A percentile compares a stretch with the other conserved stretches of the same genome.
Conservation (phyloP, 2,329 filamentous ascomycete species). For the Sclerotinia minor region DNA sequence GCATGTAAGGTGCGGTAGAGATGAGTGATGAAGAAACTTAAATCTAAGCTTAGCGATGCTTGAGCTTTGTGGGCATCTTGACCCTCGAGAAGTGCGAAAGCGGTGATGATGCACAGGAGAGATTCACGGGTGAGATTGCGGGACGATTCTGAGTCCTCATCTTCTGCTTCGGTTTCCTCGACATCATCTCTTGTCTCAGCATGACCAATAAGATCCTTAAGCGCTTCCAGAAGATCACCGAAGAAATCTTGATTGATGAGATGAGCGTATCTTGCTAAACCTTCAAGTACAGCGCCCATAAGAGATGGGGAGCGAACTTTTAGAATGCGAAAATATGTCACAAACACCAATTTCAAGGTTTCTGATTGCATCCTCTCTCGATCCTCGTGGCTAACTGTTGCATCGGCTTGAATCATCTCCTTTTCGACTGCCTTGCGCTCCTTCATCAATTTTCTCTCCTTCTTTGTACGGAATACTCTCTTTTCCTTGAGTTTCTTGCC, state of each 20-base stretch:
- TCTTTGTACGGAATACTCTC: constrained; percentile 85
- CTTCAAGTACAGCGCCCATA: constrained; percentile 97
- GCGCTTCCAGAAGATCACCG: constrained; percentile 87
- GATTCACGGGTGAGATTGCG: constrained; percentile 83
- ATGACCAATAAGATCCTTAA: constrained; percentile 87
- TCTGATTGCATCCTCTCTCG: constrained; percentile 92
- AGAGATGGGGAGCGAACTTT: constrained; percentile 78
- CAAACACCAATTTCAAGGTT: constrained; percentile 93
- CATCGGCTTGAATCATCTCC: constrained; percentile 90
- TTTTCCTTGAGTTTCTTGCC: constrained; percentile 69
- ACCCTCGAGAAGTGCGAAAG: constrained; percentile 91
- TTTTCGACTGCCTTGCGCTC: constrained; percentile 88
- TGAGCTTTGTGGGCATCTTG: constrained; percentile 89
- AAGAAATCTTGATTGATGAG: constrained; percentile 99
- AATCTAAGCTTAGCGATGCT: constrained; percentile 78
- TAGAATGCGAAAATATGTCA: constrained; percentile 89
- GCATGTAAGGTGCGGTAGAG: constrained; percentile 84
- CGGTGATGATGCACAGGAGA: constrained; percentile 91
- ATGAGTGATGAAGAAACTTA: constrained; percentile 92
- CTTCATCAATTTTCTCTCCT: constrained; percentile 76
- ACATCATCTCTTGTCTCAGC: constrained; percentile 58
- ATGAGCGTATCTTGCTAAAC: constrained; percentile 88
- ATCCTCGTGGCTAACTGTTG: constrained; percentile 87
- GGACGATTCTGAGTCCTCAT: constrained; percentile 53
- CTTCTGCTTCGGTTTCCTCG: constrained; percentile 47